phyloP scores from a whole-genome alignment of 2,329 filamentous ascomycete genomes.

The Truncatella angustata region DNA sequence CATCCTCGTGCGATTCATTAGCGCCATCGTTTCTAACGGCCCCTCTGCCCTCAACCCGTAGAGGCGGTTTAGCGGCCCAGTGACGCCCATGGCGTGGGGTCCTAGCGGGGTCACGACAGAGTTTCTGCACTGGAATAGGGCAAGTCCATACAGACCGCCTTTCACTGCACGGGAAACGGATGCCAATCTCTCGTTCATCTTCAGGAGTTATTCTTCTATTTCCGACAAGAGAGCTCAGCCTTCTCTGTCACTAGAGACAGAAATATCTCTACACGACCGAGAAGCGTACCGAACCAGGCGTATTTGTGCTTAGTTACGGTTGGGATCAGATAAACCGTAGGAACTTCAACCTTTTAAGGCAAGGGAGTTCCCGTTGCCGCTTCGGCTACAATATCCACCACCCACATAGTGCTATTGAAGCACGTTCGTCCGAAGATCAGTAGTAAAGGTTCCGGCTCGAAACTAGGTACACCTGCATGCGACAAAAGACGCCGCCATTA shows the following conservation, averaged over 20 bases:
- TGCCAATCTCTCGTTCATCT: neutral
- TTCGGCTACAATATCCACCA: neutral
- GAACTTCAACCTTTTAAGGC: too few species aligned
- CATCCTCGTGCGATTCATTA: conserved; percentile 1
- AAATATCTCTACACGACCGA: too few species aligned
- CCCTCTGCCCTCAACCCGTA: neutral
- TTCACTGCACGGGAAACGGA: conserved; percentile 1
- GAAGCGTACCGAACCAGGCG: too few species aligned
- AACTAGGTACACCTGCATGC: neutral
- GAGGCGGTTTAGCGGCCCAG: neutral
- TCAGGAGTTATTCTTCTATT: neutral
- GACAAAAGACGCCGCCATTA: neutral
- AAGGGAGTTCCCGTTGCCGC: neutral
- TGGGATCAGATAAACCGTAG: too few species aligned
- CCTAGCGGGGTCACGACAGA: conserved; percentile 1
- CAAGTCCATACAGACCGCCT: conserved; percentile 5
- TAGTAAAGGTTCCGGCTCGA: neutral
- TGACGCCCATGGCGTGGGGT: neutral
- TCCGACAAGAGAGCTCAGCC: neutral
- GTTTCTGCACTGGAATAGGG: conserved; percentile 1
- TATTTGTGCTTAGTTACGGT: too few species aligned
- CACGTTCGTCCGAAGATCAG: conserved; percentile 4
- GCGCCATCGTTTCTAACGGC: neutral
- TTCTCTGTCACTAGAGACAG: too few species aligned
- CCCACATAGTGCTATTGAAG: neutral